Evolutionary conservation across 768 basidiomycete species (phyloP).

Genomic region (Phanerodontia chrysosporium): DNA sequence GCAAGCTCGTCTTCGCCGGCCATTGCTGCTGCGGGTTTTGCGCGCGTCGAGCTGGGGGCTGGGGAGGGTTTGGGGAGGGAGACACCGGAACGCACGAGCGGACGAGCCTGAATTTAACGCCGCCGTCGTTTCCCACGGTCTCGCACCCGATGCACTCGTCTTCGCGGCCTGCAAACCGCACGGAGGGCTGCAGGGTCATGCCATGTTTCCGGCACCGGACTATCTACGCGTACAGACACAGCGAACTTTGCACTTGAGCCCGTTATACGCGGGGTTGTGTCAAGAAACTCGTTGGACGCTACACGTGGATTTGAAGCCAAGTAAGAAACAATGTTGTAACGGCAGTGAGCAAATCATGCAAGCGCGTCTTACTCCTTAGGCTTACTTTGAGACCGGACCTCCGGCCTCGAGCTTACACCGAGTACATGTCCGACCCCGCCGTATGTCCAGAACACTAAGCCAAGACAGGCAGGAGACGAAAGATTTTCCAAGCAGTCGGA

Average conservation of each 20-base stretch:
- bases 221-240: neutral
- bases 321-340: neutral
- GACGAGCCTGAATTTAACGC: neutral
- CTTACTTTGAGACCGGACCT: too few species aligned
- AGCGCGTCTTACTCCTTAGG: too few species aligned
- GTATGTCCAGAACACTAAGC: too few species aligned
- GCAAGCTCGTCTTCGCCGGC: slow-evolving; percentile 76
- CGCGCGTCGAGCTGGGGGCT: neutral
- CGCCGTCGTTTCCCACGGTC: neutral
- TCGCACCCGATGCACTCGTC: neutral
- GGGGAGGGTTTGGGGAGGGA: slow-evolving; percentile 7
- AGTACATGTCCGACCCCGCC: too few species aligned
- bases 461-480: too few species aligned
- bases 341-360: neutral
- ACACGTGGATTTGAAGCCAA: neutral
- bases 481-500: too few species aligned
- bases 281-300: neutral
- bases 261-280: neutral
- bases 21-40: slow-evolving; percentile 36
- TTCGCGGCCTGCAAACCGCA: neutral
- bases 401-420: too few species aligned
- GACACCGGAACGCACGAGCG: neutral
- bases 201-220: neutral
- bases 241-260: neutral
- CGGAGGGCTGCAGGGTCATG: neutral